A percentile compares a stretch with the other conserved stretches of the same genome.
phyloP scores from a whole-genome alignment of 768 basidiomycete genomes.

The Roridomyces roridus region DNA sequence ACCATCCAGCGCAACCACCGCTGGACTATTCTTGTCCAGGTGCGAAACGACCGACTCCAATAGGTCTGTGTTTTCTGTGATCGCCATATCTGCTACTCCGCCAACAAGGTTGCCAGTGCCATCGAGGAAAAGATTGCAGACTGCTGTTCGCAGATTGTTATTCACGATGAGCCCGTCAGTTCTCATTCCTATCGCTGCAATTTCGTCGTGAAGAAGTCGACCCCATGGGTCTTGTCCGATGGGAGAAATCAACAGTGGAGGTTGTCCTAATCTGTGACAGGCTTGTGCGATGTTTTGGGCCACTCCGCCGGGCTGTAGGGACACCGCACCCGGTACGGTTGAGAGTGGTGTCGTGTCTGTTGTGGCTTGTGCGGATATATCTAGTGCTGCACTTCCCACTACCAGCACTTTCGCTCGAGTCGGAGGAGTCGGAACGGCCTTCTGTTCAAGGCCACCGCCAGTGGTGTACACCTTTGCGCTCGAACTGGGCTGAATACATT shows the following conservation, averaged over 20 bases:
- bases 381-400: slow-evolving; percentile 88
- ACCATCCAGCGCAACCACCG: slow-evolving; percentile 75
- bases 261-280: slow-evolving; percentile 63
- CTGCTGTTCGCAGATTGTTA: slow-evolving; percentile 62
- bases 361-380: slow-evolving; percentile 72
- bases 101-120: slow-evolving; percentile 69
- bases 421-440: neutral
- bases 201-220: slow-evolving; percentile 63
- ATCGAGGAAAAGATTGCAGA: slow-evolving; percentile 89
- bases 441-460: neutral
- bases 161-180: slow-evolving; percentile 70
- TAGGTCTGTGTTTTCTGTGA: slow-evolving; percentile 46
- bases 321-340: slow-evolving; percentile 81
- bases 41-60: slow-evolving; percentile 42
- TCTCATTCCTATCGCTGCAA: slow-evolving; percentile 72
- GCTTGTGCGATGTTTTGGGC: slow-evolving; percentile 96
- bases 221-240: slow-evolving; percentile 84
- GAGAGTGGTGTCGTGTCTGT: slow-evolving; percentile 49
- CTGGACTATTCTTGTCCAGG: slow-evolving; percentile 57
- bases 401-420: slow-evolving; percentile 63
- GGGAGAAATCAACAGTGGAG: slow-evolving; percentile 73
- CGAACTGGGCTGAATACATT: slow-evolving; percentile 6
- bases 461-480: slow-evolving; percentile 10
- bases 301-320: slow-evolving; percentile 84
- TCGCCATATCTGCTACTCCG: slow-evolving; percentile 94